Conservation (phyloP, 345 rosid genomes). For the Anastatica hierochuntica region DNA sequence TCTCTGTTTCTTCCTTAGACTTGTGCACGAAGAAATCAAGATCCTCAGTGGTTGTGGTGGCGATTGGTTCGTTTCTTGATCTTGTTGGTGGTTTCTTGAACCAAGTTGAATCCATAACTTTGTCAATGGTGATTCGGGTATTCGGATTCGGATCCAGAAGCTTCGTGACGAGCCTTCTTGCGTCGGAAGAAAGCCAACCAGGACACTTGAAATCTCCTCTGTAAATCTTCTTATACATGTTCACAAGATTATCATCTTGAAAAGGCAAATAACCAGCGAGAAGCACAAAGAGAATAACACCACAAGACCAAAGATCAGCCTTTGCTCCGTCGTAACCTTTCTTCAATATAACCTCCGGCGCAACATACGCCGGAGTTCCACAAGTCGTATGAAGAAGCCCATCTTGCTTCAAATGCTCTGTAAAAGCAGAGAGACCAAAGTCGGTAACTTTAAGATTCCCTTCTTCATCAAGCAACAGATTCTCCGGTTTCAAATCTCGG, state of each 20-base stretch:
- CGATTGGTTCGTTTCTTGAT: conserved; percentile 11
- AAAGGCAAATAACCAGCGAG: conserved; percentile 87
- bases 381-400: conserved; percentile 77
- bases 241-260: conserved; percentile 68
- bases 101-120: conserved; percentile 75
- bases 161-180: conserved; percentile 56
- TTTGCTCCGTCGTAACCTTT: conserved; percentile 89
- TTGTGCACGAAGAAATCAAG: conserved; percentile 7
- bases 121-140: conserved; percentile 39
- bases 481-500: conserved; percentile 87
- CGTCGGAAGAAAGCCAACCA: conserved; percentile 75
- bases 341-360: conserved; percentile 79
- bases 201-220: conserved; percentile 90
- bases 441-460: conserved; percentile 79
- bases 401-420: conserved; percentile 70
- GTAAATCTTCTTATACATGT: conserved; percentile 78
- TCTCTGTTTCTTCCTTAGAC: conserved; percentile 40
- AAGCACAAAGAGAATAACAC: conserved; percentile 76
- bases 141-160: conserved; percentile 84
- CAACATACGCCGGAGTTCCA: too few species aligned
- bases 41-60: conserved; percentile 12
- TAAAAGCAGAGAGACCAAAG: conserved; percentile 75
- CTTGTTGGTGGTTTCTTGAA: conserved; percentile 45
- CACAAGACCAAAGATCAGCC: conserved; percentile 95
- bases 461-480: conserved; percentile 62